Percentiles rank a stretch among this genome's conserved stretches.
Evolutionary conservation across 1,284 basidiomycete genomes (phyloP).

Genomic region (Hypsizygus ulmarius): DNA sequence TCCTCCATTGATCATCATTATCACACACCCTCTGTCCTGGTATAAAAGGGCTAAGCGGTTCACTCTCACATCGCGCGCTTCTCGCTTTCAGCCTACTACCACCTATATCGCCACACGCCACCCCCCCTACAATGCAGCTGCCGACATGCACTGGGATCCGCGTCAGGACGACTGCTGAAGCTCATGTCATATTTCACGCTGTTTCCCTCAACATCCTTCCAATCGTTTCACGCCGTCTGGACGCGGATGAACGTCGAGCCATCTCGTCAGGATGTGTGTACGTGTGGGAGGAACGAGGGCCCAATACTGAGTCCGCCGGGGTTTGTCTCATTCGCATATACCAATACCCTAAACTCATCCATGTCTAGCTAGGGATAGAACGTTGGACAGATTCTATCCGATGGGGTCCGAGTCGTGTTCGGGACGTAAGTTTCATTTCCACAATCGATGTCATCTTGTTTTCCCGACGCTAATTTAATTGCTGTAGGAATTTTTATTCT

Average conservation of each 20-base stretch:
- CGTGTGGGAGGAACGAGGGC: slow-evolving; percentile 79
- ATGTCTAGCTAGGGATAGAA: slow-evolving; percentile 63
- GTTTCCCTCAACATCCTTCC: slow-evolving; percentile 59
- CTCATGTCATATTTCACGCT: slow-evolving; percentile 74
- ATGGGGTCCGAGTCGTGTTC: slow-evolving; percentile 76
- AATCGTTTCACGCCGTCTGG: slow-evolving; percentile 71
- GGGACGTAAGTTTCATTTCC: slow-evolving; percentile 52
- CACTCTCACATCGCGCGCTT: neutral
- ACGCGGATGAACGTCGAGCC: slow-evolving; percentile 65
- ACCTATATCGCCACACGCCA: slow-evolving; percentile 6
- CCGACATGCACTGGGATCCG: slow-evolving; percentile 42
- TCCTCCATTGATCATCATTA: slow-evolving; percentile 24
- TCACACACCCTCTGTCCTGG: slow-evolving; percentile 15
- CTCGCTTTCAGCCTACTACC: slow-evolving; percentile 1
- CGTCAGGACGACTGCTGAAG: slow-evolving; percentile 58
- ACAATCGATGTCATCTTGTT: slow-evolving; percentile 1
- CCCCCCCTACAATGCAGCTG: slow-evolving; percentile 33
- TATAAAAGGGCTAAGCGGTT: slow-evolving; percentile 19
- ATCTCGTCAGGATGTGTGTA: slow-evolving; percentile 72
- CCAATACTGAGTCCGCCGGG: slow-evolving; percentile 63
- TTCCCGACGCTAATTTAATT: slow-evolving; percentile 5
- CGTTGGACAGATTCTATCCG: slow-evolving; percentile 79
- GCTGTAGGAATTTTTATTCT: slow-evolving; percentile 70
- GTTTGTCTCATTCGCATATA: slow-evolving; percentile 38
- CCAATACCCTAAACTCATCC: slow-evolving; percentile 16